Evolutionary conservation across 2,329 filamentous ascomycete genomes (phyloP), one percentile per base, ranked within the genome.

Genomic region (Lasiodiplodia sp.): DNA sequence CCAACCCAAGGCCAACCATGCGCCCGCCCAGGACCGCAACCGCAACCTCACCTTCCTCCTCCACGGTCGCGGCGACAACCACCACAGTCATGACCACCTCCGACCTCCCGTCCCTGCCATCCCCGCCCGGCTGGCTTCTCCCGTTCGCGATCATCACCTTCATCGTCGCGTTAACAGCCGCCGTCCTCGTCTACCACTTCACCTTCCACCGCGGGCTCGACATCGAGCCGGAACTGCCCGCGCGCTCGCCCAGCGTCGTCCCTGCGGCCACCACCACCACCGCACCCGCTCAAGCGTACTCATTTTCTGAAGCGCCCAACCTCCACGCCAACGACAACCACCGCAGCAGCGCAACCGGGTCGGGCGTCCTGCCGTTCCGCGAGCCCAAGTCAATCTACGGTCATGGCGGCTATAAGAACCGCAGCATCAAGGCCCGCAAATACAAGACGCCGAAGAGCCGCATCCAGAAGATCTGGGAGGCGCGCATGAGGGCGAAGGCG

Each of bases 401-500:
- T 6, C 7, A n/a, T 16, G 40, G 40, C 40, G 7, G 7, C 40
- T 16, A 6, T 5, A 6, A 14, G 16, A 18, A 25, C 3, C 23
- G 23, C 23, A 4, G 52, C 25, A 55, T 21, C 14, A 28, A 52
- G 10, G 8, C 16, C 6, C 14, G 40, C 40, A 25, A 34, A 10
- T 34, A 34, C 31, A 34, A 34, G 31, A 34, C 31, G 8, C 31
- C 31, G 12, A 55, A 55, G 52, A 55, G 56, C 37, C 34, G 57
- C 12, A 62, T 47, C 38, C 57, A 62, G 57, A 28, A 28, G 14
- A 47, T 62, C 57, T 62, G 57, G 57, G 38, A 23, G 57, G 38
- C 18, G 38, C 11, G 57, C 11, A 23, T 21, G 53, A n/a, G 40
- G 40, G 18, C 6, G 40, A 44, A 18, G 23, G 52, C 52, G 28